These are phyloP conservation scores for Citrus australasica DNA, from an alignment of 345 rosid species.

Conservation along the genomic window DNA sequence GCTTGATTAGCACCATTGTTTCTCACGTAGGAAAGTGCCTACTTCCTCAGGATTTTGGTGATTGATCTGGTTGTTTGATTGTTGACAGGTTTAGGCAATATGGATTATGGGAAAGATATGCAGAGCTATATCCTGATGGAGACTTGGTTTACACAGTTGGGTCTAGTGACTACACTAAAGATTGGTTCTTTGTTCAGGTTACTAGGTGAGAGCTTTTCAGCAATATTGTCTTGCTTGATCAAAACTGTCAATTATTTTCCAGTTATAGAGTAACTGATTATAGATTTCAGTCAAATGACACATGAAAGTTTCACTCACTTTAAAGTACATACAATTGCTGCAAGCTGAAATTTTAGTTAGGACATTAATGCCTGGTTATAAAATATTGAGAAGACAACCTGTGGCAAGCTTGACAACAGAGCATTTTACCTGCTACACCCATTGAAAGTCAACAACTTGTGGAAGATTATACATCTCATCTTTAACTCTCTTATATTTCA, in stretches of 20 bases:
- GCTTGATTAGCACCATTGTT: background rate
- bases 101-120: slow-evolving; percentile 86
- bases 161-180: slow-evolving; percentile 57
- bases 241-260: too few relatives aligned
- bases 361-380: too few relatives aligned
- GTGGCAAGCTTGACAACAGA: too few relatives aligned
- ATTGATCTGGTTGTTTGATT: background rate
- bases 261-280: too few relatives aligned
- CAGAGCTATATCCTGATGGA: slow-evolving; percentile 59
- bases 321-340: too few relatives aligned
- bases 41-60: background rate
- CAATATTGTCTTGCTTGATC: too few relatives aligned
- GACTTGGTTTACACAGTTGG: slow-evolving; percentile 73
- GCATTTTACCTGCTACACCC: background rate
- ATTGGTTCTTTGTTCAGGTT: slow-evolving; percentile 84
- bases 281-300: too few relatives aligned
- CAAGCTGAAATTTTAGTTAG: too few relatives aligned
- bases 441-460: background rate
- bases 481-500: slow-evolving; percentile 9
- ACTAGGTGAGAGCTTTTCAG: slow-evolving; percentile 37
- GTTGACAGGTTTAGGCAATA: slow-evolving; percentile 69
- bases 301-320: too few relatives aligned
- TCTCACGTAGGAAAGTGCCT: background rate
- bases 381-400: too few relatives aligned
- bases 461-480: background rate